Percentiles rank a stretch among this genome's conserved stretches.
Evolutionary conservation across 2,329 filamentous ascomycete species (phyloP).

Genomic region (Colletotrichum gloeosporioides): DNA sequence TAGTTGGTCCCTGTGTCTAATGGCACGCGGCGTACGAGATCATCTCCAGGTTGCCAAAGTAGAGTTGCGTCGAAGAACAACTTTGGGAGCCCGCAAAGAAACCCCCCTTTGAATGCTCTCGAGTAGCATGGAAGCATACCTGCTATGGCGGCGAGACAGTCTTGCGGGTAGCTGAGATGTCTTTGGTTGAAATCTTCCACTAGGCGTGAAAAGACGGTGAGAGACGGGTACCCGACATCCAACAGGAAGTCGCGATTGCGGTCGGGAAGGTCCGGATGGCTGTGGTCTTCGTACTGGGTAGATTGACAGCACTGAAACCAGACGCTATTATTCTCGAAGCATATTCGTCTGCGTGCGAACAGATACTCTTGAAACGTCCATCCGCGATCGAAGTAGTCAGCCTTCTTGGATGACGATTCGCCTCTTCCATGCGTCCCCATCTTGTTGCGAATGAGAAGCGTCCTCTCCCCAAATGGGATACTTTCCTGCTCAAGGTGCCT

Average conservation of each 20-base stretch:
- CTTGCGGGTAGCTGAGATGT: neutral
- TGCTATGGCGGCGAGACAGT: neutral
- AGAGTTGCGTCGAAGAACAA: neutral
- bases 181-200: neutral
- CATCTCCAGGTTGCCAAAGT: neutral
- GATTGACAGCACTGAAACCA: neutral
- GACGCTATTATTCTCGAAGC: neutral
- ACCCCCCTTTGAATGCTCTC: neutral
- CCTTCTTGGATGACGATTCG: neutral
- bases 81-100: neutral
- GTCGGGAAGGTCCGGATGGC: neutral
- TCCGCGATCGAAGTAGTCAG: neutral
- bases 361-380: neutral
- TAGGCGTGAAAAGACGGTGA: neutral
- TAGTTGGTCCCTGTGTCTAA: neutral
- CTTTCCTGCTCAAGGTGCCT: neutral
- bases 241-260: neutral
- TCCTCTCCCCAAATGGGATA: neutral
- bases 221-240: neutral
- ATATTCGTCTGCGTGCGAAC: neutral
- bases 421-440: neutral
- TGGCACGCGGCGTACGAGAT: neutral
- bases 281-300: neutral
- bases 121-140: neutral
- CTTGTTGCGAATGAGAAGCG: neutral